phyloP scores from a whole-genome alignment of 305 asterid genomes.

The Plantago lanceolata region DNA sequence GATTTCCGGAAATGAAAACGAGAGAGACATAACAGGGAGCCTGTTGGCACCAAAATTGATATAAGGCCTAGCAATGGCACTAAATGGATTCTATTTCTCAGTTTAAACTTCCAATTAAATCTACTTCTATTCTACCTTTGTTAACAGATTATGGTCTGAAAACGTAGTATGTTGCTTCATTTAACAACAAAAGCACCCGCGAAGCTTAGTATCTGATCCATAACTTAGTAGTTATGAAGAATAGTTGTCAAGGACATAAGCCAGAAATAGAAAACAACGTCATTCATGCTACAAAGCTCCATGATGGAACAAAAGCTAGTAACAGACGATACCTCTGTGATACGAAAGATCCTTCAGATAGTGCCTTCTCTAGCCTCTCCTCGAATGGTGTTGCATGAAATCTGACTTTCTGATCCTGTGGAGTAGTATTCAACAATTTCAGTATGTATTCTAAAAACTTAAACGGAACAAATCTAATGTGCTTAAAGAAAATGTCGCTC shows the following conservation, averaged over 20 bases:
- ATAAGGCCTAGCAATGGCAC: neutral
- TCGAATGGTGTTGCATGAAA: constrained; percentile 97
- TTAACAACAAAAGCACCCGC: too few species aligned
- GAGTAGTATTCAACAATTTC: constrained; percentile 20
- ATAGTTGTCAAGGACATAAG: neutral
- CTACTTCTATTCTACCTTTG: too few species aligned
- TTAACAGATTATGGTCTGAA: too few species aligned
- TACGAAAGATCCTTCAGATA: constrained; percentile 68
- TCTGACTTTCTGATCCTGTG: constrained; percentile 93
- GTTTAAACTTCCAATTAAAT: too few species aligned
- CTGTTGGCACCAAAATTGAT: too few species aligned
- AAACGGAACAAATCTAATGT: neutral
- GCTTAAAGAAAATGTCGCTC: constrained; percentile 2
- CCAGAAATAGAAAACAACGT: neutral
- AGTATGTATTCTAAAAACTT: neutral
- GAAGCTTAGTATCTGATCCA: neutral
- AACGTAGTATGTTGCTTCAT: neutral
- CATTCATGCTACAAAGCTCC: neutral
- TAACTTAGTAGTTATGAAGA: neutral
- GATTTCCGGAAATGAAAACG: neutral
- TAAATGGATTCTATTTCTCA: too few species aligned
- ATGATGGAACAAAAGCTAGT: neutral
- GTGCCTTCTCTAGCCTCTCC: constrained; percentile 93
- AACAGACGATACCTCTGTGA: constrained; percentile 53
- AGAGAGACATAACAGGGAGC: neutral